Percentiles rank a stretch among this genome's conserved stretches.
These are phyloP conservation scores for Sporothrix luriei DNA, from an alignment of 2,329 filamentous ascomycete genomes.

Conservation along the genomic window DNA sequence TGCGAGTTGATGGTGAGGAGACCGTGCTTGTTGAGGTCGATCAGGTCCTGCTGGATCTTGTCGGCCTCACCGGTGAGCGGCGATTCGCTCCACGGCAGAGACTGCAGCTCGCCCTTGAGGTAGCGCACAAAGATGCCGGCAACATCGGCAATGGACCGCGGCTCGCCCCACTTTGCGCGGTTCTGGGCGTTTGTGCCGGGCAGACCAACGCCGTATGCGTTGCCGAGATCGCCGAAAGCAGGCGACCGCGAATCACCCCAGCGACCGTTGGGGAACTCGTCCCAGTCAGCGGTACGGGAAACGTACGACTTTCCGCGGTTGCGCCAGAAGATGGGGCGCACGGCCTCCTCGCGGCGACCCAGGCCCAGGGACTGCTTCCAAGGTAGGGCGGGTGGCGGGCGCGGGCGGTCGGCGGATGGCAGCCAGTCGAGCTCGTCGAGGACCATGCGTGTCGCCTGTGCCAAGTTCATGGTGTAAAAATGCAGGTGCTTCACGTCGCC, in stretches of 20 bases:
- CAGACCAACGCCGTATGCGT: slow-evolving; percentile 87
- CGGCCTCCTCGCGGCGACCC: slow-evolving; percentile 87
- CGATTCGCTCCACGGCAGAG: slow-evolving; percentile 91
- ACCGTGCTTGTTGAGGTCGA: slow-evolving; percentile 81
- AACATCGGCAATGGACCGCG: slow-evolving; percentile 76
- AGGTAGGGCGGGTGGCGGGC: slow-evolving; percentile 80
- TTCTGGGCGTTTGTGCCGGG: slow-evolving; percentile 96
- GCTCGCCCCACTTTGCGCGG: slow-evolving; percentile 90
- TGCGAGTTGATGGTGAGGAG: slow-evolving; percentile 97
- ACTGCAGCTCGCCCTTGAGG: slow-evolving; percentile 76
- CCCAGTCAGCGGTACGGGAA: slow-evolving; percentile 94
- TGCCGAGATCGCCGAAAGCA: slow-evolving; percentile 91
- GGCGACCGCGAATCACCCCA: slow-evolving; percentile 98
- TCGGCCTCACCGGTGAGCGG: slow-evolving; percentile 82
- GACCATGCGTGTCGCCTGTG: slow-evolving; percentile 89
- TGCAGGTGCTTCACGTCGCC: slow-evolving; percentile 82
- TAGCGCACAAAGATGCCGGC: slow-evolving; percentile 83
- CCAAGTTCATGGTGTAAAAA: slow-evolving; percentile 99
- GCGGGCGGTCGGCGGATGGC: slow-evolving; percentile 73
- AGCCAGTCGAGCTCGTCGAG: slow-evolving; percentile 85
- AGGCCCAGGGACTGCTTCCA: slow-evolving; percentile 95
- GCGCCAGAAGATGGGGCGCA: slow-evolving; percentile 97
- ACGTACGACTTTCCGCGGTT: slow-evolving; percentile 97
- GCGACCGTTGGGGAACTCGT: slow-evolving; percentile 97
- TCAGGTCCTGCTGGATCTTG: slow-evolving; percentile 72